Evolutionary conservation across 805 yeast species (phyloP), one percentile per base, ranked within the genome.

Genomic region (Candida ortonii): DNA sequence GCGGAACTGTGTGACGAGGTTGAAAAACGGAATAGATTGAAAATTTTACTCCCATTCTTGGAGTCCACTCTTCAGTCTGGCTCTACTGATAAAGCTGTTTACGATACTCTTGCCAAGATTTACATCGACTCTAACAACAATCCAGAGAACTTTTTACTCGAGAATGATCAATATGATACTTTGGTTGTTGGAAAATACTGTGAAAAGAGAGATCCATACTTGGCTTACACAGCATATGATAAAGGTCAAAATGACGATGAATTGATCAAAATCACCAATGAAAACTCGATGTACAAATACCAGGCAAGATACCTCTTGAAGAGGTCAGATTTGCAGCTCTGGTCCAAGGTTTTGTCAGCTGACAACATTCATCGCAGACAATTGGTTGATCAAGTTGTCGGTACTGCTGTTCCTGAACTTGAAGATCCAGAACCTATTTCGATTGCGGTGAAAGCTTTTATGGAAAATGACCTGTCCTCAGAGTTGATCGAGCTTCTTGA

Each of bases 141-240:
- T 50, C 97, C 99, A 22, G 99, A 93, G 62, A 88, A 87, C 63
- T 93, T 93, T 71, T 74, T 93, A 68, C 82, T 80, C 58, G 97
- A 90, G 64, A 93, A 93, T 63, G 73, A 80, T 50, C 73, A 74
- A 55, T 93, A 93, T 66, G 94, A 93, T 65, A 83, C 97, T n/a
- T 69, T 85, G 49, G 84, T 84, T 52, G 97, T 93, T 47, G 99
- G 98, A 71, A 87, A 79, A 59, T 93, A 93, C 71, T 93, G 99
- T 73, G 99, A 93, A 67, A 90, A 86, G 77, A 84, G 98, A 65
- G 99, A 93, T 57, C 99, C 99, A 44, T 93, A 87, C 67, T 71
- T 93, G 59, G 99, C 98, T 18, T 93, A 87, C 64, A 93, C 93
- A 65, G 95, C 96, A 33, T 93, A 93, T 64, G 95, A 94, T 43